phyloP scores from a whole-genome alignment of 352 stramenopile species.

The Phytophthora constricta region DNA sequence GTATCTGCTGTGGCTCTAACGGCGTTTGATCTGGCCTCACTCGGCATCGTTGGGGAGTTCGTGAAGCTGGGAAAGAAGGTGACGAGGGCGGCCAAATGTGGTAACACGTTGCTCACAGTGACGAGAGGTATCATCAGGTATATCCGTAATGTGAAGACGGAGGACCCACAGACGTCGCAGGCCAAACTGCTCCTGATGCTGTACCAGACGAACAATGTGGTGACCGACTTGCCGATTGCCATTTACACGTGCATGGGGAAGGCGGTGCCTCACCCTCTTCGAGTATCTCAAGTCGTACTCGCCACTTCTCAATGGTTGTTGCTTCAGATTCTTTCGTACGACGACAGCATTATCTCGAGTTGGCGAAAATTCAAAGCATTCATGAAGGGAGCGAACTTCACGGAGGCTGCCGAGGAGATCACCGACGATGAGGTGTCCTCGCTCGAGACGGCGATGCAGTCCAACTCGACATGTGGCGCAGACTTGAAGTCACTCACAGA shows the following conservation, averaged over 20 bases:
- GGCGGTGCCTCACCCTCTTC: conserved; percentile 23
- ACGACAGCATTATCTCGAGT: conserved; percentile 37
- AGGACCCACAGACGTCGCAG: conserved; percentile 32
- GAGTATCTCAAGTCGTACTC: conserved; percentile 24
- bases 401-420: conserved; percentile 28
- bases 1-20: conserved; percentile 46
- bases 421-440: conserved; percentile 32
- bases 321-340: conserved; percentile 27
- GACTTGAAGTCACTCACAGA: conserved; percentile 39
- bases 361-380: conserved; percentile 30
- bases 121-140: conserved; percentile 39
- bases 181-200: conserved; percentile 26
- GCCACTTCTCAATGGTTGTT: conserved; percentile 33
- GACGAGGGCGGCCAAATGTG: conserved; percentile 33
- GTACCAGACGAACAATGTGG: conserved; percentile 37
- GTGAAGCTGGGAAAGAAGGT: conserved; percentile 30
- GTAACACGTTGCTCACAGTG: conserved; percentile 35
- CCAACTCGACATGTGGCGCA: conserved; percentile 36
- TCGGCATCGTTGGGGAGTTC: conserved; percentile 49
- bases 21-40: conserved; percentile 45
- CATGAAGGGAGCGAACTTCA: conserved; percentile 37
- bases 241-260: conserved; percentile 39
- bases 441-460: conserved; percentile 38
- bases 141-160: conserved; percentile 31
- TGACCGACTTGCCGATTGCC: conserved; percentile 38